Conservation (phyloP, 441 rosid genomes). For the Raphanus hybrid region DNA sequence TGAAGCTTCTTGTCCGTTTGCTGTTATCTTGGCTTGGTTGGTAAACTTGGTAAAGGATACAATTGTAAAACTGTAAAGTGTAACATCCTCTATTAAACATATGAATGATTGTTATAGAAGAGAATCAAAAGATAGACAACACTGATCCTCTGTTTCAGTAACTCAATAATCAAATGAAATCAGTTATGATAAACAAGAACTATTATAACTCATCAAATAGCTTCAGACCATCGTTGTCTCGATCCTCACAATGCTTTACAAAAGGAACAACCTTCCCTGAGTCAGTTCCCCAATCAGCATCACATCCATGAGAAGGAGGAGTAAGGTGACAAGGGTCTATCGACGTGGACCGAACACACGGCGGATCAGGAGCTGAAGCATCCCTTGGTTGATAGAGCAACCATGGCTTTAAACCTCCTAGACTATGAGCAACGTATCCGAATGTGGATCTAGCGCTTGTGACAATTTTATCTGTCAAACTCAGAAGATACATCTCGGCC, state of each 20-base stretch:
- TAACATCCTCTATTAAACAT: neutral
- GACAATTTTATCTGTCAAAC: no score
- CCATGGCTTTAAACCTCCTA: no score
- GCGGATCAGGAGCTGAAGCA: no score
- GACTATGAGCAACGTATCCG: no score
- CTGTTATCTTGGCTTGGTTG: neutral
- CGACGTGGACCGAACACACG: no score
- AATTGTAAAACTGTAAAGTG: neutral
- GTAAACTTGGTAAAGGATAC: neutral
- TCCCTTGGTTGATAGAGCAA: no score
- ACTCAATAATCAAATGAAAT: constrained; percentile 19
- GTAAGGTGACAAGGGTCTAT: no score
- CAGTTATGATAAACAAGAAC: neutral
- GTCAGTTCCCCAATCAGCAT: no score
- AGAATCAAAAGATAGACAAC: neutral
- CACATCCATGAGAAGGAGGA: no score
- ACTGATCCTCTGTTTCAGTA: constrained; percentile 10
- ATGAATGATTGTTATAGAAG: neutral
- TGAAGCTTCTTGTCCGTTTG: neutral
- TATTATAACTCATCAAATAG: constrained; percentile 50
- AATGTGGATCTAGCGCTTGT: no score
- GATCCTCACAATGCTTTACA: constrained; percentile 80
- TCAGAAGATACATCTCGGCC: no score
- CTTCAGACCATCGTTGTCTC: constrained; percentile 73
- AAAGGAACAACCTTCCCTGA: constrained; percentile 46